Conservation (phyloP, 2,329 filamentous ascomycete species). For the Aspergillus candidus region DNA sequence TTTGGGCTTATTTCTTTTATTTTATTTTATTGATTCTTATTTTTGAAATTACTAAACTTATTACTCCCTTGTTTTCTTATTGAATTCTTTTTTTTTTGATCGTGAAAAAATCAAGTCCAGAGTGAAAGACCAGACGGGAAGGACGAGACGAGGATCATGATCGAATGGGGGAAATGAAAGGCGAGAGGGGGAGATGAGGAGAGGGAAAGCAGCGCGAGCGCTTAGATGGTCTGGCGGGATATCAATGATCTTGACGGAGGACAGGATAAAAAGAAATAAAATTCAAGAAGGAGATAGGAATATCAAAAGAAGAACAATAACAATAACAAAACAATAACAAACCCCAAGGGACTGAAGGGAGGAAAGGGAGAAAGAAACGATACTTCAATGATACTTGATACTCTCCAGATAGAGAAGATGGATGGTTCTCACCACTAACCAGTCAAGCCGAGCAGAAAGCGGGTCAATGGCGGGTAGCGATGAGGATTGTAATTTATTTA, state of each 20-base stretch:
- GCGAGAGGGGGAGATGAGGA: constrained; percentile 6
- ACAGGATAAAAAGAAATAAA: not conserved
- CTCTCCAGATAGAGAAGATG: too few species aligned
- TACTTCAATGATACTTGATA: too few species aligned
- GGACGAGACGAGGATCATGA: constrained; percentile 17
- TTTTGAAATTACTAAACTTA: not conserved
- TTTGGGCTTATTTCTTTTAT: too few species aligned
- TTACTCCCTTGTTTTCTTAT: too few species aligned
- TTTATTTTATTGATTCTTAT: not conserved
- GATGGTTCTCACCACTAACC: too few species aligned
- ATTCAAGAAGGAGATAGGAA: not conserved
- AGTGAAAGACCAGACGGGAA: constrained; percentile 12
- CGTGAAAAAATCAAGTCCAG: too few species aligned
- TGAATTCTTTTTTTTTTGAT: too few species aligned
- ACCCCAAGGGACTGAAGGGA: not conserved
- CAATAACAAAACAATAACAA: not conserved
- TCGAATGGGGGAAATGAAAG: constrained; percentile 17
- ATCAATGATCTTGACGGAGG: constrained; percentile 11
- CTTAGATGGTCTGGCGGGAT: constrained; percentile 10
- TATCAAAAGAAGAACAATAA: not conserved
- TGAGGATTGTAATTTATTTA: too few species aligned
- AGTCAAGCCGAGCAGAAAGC: too few species aligned
- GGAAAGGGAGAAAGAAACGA: not conserved
- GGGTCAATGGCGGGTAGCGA: too few species aligned
- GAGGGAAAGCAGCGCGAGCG: constrained; percentile 1